Conservation (phyloP, 257 asterid genomes). For the Solanum medicagineum region DNA sequence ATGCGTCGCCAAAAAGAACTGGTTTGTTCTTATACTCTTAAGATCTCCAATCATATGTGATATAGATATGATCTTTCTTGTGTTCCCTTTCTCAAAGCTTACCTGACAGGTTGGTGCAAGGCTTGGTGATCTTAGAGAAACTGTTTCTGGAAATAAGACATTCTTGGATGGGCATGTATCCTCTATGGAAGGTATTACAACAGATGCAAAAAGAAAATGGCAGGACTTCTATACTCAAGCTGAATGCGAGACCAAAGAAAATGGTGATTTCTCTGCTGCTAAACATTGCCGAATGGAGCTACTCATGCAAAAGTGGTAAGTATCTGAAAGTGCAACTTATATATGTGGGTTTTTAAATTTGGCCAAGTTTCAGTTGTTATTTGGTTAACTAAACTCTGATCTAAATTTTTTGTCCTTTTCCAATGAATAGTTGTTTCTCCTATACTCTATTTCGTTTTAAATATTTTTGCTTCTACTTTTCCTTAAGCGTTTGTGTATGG, state of each 20-base stretch:
- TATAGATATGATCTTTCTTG: background rate
- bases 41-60: background rate
- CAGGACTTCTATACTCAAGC: slow-evolving; percentile 52
- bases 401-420: background rate
- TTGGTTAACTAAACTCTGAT: background rate
- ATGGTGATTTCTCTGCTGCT: slow-evolving; percentile 66
- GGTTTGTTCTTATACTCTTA: slow-evolving; percentile 23
- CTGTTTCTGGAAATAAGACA: slow-evolving; percentile 39
- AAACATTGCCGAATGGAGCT: slow-evolving; percentile 82
- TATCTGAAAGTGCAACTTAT: background rate
- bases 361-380: background rate
- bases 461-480: background rate
- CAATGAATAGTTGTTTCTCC: background rate
- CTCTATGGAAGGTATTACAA: slow-evolving; percentile 49
- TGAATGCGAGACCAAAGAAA: slow-evolving; percentile 44
- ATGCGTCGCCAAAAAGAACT: slow-evolving; percentile 68
- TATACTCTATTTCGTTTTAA: background rate
- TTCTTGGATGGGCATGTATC: slow-evolving; percentile 66
- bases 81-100: background rate
- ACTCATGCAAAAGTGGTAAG: slow-evolving; percentile 58
- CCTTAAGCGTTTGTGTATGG: background rate
- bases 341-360: background rate
- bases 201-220: slow-evolving; percentile 84
- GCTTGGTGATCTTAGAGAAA: slow-evolving; percentile 48
- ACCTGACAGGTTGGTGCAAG: slow-evolving; percentile 52